Base-by-base conservation (phyloP, 2,329 filamentous ascomycete genomes). In the Ascochyta pisi region DNA sequence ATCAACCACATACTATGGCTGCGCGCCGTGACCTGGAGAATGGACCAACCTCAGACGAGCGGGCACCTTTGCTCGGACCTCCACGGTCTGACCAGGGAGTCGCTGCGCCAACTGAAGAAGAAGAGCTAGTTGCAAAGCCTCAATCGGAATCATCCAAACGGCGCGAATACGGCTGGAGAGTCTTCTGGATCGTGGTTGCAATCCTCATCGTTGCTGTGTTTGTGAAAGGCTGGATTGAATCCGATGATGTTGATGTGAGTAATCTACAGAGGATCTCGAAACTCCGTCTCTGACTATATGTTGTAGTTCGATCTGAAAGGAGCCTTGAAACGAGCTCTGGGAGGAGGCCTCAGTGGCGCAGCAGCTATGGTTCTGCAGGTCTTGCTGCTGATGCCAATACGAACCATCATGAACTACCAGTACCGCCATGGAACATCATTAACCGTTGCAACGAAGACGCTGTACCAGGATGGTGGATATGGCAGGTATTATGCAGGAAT, bases 321-420 rank as follows among this genome's bases (percentile, higher is more conserved):
- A 15, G 68, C 68, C 0, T 40, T 69, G 31, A 70, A 69, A 38
- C 60, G 66, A 1, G 68, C 68, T 4, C 41, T 71, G 2, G 68
- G 68, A 41, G 68, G 68, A 15, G 68, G 68, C 0, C 19, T 71
- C n/a, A 69, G 66, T 19, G 68, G 68, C 26, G 68, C 66, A 4
- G 68, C 67, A 8, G 68, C 68, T 3, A 71, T 71, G 68, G 53
- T 71, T 3, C 57, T 71, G 16, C 68, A 71, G 48, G 68, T 71
- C 1, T 44, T 70, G n/a, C 40, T 70, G 2, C 50, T 71, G 38
- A 71, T 71, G 67, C 68, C 68, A 1, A 64, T 71, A 15, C 64
- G 68, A 1, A 71, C 68, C 0, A 69, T 70, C 31, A 71, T 71
- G 67, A 71, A 71, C 43, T 71, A 71, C 37, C 68, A 71, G 39